These are phyloP conservation scores for Murraya paniculata DNA, from an alignment of 345 rosid species.

Conservation along the genomic window DNA sequence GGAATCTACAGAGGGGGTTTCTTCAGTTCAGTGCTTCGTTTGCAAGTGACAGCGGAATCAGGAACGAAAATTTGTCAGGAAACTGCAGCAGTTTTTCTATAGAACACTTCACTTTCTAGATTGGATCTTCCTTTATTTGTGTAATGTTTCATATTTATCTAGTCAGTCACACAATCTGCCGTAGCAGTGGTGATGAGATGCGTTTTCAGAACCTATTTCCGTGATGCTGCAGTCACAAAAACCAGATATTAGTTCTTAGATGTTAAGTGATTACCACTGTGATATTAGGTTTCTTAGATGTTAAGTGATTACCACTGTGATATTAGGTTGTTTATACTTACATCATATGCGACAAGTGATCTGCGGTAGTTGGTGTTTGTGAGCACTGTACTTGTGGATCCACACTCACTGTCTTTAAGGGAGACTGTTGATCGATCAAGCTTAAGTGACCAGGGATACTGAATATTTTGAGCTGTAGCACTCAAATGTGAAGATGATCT, in stretches of 20 bases:
- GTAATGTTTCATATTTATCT: not conserved
- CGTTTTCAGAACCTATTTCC: conserved; percentile 25
- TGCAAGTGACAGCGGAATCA: not conserved
- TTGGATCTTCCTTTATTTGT: conserved; percentile 10
- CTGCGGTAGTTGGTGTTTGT: conserved; percentile 68
- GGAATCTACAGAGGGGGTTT: not conserved
- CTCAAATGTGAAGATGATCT: conserved; percentile 83
- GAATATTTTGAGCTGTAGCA: conserved; percentile 49
- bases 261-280: not conserved
- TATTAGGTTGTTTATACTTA: conserved; percentile 26
- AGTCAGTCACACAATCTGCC: not conserved
- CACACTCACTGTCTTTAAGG: conserved; percentile 73
- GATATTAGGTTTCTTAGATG: conserved; percentile 7
- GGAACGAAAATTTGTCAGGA: conserved; percentile 1
- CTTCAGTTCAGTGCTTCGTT: not conserved
- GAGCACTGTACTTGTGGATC: conserved; percentile 76
- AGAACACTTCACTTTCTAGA: not conserved
- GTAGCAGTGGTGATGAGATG: conserved; percentile 1
- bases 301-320: not conserved
- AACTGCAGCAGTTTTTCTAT: not conserved
- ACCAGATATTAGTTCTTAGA: not conserved
- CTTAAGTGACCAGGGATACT: conserved; percentile 74
- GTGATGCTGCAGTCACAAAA: conserved; percentile 27
- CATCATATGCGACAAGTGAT: conserved; percentile 46
- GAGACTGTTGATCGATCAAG: conserved; percentile 76